Evolutionary conservation across 179 eudicot genomes (phyloP).

Genomic region (Beta lomatogona): DNA sequence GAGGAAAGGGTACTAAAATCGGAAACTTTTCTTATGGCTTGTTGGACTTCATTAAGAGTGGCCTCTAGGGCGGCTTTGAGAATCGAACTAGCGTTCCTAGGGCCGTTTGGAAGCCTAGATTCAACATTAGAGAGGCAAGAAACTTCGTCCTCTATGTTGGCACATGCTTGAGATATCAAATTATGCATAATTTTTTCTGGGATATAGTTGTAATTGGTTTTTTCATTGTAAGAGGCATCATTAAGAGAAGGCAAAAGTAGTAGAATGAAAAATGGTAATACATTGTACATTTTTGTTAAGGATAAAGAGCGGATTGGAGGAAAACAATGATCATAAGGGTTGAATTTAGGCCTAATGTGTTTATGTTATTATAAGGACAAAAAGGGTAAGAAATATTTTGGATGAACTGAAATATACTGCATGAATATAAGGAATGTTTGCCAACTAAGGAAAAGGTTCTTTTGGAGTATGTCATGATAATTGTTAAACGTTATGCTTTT

Average conservation of each 20-base stretch:
- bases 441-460: constrained; percentile 28
- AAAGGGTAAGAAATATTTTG: no score
- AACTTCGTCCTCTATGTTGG: constrained; percentile 53
- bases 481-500: constrained; percentile 37
- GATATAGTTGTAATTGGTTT: constrained; percentile 3
- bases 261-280: constrained; percentile 19
- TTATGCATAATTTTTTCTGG: constrained; percentile 42
- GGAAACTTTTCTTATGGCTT: constrained; percentile 54
- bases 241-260: constrained; percentile 21
- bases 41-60: constrained; percentile 57
- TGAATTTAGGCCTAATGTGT: not conserved
- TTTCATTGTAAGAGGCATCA: constrained; percentile 11
- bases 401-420: not conserved
- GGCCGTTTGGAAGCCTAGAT: constrained; percentile 40
- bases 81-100: constrained; percentile 41
- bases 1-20: constrained; percentile 57
- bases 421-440: constrained; percentile 12
- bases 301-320: not conserved
- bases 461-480: constrained; percentile 2
- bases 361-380: constrained; percentile 16
- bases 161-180: constrained; percentile 58
- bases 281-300: constrained; percentile 22
- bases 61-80: constrained; percentile 65
- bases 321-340: not conserved
- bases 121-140: constrained; percentile 57